These are phyloP conservation scores for Xylaria hypoxylon DNA, from an alignment of 2,329 filamentous ascomycete genomes.

Conservation along the genomic window DNA sequence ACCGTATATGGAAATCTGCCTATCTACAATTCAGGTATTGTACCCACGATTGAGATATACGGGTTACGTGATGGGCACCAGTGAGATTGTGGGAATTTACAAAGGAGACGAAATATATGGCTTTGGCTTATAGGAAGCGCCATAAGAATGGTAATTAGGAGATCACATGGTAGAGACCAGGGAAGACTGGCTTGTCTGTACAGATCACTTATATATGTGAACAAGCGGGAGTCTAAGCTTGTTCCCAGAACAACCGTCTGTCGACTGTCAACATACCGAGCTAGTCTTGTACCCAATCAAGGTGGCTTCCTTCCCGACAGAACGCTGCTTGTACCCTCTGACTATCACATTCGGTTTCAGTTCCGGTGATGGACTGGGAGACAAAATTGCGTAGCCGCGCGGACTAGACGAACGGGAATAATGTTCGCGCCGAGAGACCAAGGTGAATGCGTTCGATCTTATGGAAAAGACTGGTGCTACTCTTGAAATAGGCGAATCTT, in stretches of 20 bases:
- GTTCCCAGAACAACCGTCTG: background rate
- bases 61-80: background rate
- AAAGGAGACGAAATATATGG: background rate
- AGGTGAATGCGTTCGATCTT: no score
- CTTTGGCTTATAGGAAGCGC: background rate
- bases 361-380: no score
- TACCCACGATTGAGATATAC: background rate
- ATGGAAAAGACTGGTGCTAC: background rate
- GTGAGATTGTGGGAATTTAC: background rate
- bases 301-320: background rate
- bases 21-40: background rate
- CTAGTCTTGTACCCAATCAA: background rate
- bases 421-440: no score
- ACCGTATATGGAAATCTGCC: background rate
- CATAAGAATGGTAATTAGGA: background rate
- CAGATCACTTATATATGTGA: constrained; percentile 6
- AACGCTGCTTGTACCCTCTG: background rate
- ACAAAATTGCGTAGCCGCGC: no score
- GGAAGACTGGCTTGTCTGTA: background rate
- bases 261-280: background rate
- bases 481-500: background rate
- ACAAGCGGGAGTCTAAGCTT: background rate
- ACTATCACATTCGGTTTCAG: background rate
- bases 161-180: background rate
- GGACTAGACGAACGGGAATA: no score